Evolutionary conservation across 2,329 filamentous ascomycete genomes (phyloP).

Genomic region (Neodidymelliopsis sp.): DNA sequence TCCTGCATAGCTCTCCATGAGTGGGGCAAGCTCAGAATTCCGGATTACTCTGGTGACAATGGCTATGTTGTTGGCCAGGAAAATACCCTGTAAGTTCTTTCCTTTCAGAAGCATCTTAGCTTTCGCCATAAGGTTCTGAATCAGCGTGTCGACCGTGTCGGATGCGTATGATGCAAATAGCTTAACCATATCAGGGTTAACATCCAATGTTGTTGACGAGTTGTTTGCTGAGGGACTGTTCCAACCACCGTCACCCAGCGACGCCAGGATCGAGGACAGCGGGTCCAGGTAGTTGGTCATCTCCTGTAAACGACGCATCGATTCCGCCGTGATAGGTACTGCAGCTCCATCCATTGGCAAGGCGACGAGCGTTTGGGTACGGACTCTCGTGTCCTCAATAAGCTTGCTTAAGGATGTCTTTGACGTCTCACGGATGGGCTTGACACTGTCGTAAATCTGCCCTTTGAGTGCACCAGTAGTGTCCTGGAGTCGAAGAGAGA

Average conservation of each 20-base stretch:
- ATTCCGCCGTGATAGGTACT: constrained; percentile 79
- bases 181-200: constrained; percentile 85
- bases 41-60: constrained; percentile 86
- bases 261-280: constrained; percentile 88
- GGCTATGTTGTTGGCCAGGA: constrained; percentile 86
- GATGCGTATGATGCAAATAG: constrained; percentile 89
- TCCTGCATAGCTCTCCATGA: constrained; percentile 69
- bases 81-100: constrained; percentile 83
- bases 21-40: constrained; percentile 76
- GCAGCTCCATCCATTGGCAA: constrained; percentile 81
- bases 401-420: constrained; percentile 85
- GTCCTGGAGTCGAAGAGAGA: constrained; percentile 80
- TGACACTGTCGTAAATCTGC: constrained; percentile 82
- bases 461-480: constrained; percentile 86
- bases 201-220: constrained; percentile 74
- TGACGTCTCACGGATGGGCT: constrained; percentile 89
- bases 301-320: constrained; percentile 83
- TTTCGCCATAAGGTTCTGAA: constrained; percentile 78
- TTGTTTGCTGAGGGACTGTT: constrained; percentile 59
- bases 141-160: constrained; percentile 84
- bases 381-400: constrained; percentile 81
- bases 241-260: constrained; percentile 93
- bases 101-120: constrained; percentile 73
- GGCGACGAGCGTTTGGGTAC: constrained; percentile 68
- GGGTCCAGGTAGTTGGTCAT: constrained; percentile 88